Conservation (phyloP, 2,329 filamentous ascomycete genomes). For the Tolypocladium capitatum region DNA sequence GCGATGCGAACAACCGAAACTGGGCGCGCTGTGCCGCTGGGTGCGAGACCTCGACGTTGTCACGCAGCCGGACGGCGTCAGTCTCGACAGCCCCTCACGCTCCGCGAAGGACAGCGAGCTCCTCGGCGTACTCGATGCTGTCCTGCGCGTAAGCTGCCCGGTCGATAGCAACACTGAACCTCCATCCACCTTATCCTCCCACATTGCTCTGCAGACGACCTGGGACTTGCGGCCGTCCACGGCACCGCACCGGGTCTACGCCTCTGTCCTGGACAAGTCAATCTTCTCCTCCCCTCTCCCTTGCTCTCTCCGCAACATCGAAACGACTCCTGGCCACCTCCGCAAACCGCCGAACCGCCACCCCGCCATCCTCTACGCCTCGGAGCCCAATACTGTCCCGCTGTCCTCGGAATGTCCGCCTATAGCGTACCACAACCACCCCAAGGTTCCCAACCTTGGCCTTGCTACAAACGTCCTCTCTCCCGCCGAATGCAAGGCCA, state of each 20-base stretch:
- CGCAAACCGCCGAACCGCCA: conserved; percentile 58
- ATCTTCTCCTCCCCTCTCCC: conserved; percentile 34
- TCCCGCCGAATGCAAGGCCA: conserved; percentile 47
- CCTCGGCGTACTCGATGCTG: conserved; percentile 47
- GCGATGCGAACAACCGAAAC: conserved; percentile 48
- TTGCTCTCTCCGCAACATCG: conserved; percentile 32
- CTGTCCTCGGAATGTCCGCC: conserved; percentile 30
- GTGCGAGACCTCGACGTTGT: conserved; percentile 58
- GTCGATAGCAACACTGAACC: conserved; percentile 33
- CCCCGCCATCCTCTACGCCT: conserved; percentile 51
- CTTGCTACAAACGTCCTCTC: conserved; percentile 48
- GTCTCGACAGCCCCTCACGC: no score
- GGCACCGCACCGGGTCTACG: conserved; percentile 32
- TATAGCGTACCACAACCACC: conserved; percentile 45
- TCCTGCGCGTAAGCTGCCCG: conserved; percentile 49
- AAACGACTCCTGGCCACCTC: conserved; percentile 43
- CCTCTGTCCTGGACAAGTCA: conserved; percentile 44
- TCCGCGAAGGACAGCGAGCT: conserved; percentile 38
- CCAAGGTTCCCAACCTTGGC: conserved; percentile 47
- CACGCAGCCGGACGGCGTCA: conserved; percentile 35
- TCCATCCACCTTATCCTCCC: conserved; percentile 20
- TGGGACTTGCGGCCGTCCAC: conserved; percentile 44
- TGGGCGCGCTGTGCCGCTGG: conserved; percentile 59
- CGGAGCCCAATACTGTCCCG: conserved; percentile 40
- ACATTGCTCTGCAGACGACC: conserved; percentile 43